Percentiles rank a stretch among this genome's conserved stretches.
Conservation (phyloP, 2,329 filamentous ascomycete species). For the Trichoderma asperellum region DNA sequence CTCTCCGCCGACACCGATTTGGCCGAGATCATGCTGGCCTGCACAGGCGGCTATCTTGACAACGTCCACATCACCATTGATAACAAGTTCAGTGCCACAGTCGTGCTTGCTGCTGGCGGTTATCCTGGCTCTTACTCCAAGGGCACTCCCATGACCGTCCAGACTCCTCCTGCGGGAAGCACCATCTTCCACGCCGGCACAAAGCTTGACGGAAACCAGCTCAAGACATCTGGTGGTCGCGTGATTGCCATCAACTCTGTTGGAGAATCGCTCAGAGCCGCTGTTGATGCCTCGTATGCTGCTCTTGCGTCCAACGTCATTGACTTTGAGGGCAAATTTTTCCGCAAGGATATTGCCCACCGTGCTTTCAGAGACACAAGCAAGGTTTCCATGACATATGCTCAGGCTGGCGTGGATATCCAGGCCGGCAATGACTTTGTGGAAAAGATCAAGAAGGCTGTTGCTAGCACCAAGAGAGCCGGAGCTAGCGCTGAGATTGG, state of each 20-base stretch:
- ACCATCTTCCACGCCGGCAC: constrained; percentile 96
- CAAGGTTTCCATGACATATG: constrained; percentile 74
- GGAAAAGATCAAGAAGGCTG: constrained; percentile 85
- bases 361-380: constrained; percentile 61
- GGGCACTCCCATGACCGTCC: constrained; percentile 64
- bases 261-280: constrained; percentile 71
- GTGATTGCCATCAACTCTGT: constrained; percentile 92
- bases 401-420: constrained; percentile 89
- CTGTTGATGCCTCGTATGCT: constrained; percentile 85
- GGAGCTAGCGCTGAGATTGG: constrained; percentile 94
- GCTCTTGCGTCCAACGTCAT: constrained; percentile 71
- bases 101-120: constrained; percentile 90
- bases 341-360: constrained; percentile 88
- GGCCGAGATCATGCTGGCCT: constrained; percentile 86
- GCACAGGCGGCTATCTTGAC: constrained; percentile 73
- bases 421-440: constrained; percentile 93
- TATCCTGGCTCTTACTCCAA: constrained; percentile 88
- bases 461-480: constrained; percentile 80
- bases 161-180: constrained; percentile 48
- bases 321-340: constrained; percentile 87
- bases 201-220: constrained; percentile 60
- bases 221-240: constrained; percentile 82
- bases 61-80: constrained; percentile 70
- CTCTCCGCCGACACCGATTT: constrained; percentile 79
- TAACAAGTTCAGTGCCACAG: constrained; percentile 77